These are phyloP conservation scores for Taxillus chinensis DNA, from an alignment of 164 flowering plant species.

Conservation along the genomic window DNA sequence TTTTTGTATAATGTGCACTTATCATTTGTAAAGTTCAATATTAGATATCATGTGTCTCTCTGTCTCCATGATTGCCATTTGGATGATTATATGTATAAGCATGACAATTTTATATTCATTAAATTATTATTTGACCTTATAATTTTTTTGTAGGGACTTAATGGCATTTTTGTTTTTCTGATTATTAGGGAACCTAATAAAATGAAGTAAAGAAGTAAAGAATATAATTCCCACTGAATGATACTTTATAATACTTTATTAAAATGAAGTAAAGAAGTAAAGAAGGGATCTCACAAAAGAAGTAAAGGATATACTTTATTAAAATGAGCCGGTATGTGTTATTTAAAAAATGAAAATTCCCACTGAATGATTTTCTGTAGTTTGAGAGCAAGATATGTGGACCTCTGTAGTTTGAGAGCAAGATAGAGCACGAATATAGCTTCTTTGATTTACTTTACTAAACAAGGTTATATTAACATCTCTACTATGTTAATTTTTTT, in stretches of 20 bases:
- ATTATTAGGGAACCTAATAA: slow-evolving; percentile 23
- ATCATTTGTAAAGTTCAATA: no score
- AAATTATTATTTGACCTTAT: background rate
- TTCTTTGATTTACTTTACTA: no score
- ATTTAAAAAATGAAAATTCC: background rate
- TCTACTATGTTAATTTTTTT: no score
- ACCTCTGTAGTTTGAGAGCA: background rate
- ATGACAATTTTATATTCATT: background rate
- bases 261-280: no score
- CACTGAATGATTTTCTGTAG: background rate
- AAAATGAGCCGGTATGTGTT: slow-evolving; percentile 21
- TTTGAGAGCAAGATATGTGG: background rate
- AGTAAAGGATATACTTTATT: slow-evolving; percentile 12
- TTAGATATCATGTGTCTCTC: no score
- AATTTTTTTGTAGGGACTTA: background rate
- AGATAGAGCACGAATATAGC: no score
- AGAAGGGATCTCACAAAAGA: slow-evolving; percentile 28
- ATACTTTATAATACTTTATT: slow-evolving; percentile 11
- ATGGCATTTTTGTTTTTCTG: background rate
- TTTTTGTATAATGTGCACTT: no score
- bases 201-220: slow-evolving; percentile 22
- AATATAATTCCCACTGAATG: no score
- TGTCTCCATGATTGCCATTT: background rate
- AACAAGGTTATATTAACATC: no score
- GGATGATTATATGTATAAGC: background rate